Evolutionary conservation across 129 eudicot genomes (phyloP).

Genomic region (Tagetes patula): DNA sequence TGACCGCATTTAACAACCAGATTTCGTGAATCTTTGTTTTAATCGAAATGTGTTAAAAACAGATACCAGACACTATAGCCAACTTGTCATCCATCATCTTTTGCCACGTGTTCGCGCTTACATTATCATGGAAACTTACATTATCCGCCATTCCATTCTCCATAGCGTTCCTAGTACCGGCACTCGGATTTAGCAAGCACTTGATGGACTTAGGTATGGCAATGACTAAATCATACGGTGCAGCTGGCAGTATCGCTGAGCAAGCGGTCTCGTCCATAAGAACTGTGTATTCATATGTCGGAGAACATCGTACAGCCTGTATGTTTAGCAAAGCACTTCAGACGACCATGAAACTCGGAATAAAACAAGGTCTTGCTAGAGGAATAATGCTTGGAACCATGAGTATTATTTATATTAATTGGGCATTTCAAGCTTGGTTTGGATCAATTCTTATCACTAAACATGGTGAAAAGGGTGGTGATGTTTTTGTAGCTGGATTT

Average conservation of each 20-base stretch:
- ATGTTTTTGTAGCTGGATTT: conserved; percentile 72
- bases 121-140: conserved; percentile 68
- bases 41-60: background rate
- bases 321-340: conserved; percentile 62
- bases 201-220: conserved; percentile 61
- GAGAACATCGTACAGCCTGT: conserved; percentile 48
- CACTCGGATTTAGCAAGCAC: conserved; percentile 54
- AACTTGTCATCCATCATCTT: conserved; percentile 63
- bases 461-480: conserved; percentile 66
- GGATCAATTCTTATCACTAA: conserved; percentile 65
- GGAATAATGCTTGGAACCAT: conserved; percentile 77
- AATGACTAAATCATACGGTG: conserved; percentile 51
- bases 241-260: conserved; percentile 72
- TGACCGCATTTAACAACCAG: background rate
- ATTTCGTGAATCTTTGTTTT: conserved; percentile 3
- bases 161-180: conserved; percentile 64
- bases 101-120: conserved; percentile 57
- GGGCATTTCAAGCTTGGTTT: conserved; percentile 77
- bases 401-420: conserved; percentile 68
- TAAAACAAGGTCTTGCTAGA: conserved; percentile 67
- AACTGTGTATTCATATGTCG: conserved; percentile 67
- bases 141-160: conserved; percentile 70
- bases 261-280: conserved; percentile 67
- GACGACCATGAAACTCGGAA: conserved; percentile 58
- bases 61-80: conserved; percentile 67